Percentiles rank a stretch among this genome's conserved stretches.
Conservation (phyloP, 305 asterid species). For the Salvia sclarea region DNA sequence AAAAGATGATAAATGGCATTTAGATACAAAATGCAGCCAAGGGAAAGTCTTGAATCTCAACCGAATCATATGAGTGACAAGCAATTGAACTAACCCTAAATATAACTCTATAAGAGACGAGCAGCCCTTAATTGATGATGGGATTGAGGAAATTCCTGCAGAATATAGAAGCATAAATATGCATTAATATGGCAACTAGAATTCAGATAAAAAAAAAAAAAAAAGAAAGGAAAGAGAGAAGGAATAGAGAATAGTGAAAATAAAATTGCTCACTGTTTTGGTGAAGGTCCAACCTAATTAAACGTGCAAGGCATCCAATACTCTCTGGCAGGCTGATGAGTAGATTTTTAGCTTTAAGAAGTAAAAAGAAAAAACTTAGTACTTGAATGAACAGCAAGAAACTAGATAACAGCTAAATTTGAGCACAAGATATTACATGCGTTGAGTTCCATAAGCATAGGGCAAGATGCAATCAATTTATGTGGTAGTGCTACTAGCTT, state of each 20-base stretch:
- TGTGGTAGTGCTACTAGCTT: conserved; percentile 63
- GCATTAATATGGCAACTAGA: conserved; percentile 25
- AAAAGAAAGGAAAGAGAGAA: conserved; percentile 4
- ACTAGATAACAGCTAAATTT: conserved; percentile 24
- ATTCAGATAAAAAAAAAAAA: neutral
- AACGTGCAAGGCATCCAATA: conserved; percentile 76
- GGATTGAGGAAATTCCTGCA: conserved; percentile 87
- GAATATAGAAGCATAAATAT: conserved; percentile 31
- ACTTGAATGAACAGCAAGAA: conserved; percentile 25
- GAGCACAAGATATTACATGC: conserved; percentile 64
- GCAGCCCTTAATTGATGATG: conserved; percentile 80
- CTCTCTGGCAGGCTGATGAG: conserved; percentile 74
- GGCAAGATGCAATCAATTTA: conserved; percentile 72
- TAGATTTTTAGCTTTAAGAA: conserved; percentile 69
- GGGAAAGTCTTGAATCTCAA: conserved; percentile 20
- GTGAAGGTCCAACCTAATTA: conserved; percentile 87
- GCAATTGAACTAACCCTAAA: conserved; percentile 63
- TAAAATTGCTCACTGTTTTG: conserved; percentile 76
- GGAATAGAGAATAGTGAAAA: conserved; percentile 24
- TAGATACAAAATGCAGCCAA: conserved; percentile 18
- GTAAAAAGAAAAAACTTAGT: conserved; percentile 31
- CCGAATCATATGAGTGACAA: conserved; percentile 19
- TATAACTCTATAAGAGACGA: conserved; percentile 84
- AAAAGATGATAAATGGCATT: conserved; percentile 10
- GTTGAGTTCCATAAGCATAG: conserved; percentile 79